Base-by-base conservation (phyloP, 768 basidiomycete genomes). In the Panellus pusillus region DNA sequence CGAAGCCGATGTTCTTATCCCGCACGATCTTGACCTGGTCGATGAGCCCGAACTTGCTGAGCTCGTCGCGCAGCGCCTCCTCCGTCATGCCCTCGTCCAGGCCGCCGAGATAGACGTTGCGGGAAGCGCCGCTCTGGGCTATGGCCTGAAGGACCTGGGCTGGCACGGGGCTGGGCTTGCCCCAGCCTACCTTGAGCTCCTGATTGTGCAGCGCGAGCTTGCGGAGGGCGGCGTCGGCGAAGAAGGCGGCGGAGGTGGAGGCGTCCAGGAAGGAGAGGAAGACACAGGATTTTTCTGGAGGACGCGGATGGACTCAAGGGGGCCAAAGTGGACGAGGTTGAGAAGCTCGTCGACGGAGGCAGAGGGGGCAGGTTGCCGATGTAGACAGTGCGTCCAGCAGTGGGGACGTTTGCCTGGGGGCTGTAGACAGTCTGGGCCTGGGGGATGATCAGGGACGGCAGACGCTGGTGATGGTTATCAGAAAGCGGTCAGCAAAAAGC, bases 1-100 rank as follows among this genome's bases (percentile, higher is more conserved):
- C 94, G 68, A 99, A 99, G 2, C 95, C 97, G 53, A 98, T 98
- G 66, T 97, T 97, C 81, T 98, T 98, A 76, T 99, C 97, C 57
- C 96, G 76, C 47, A 98, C 97, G 66, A 99, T 98, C 82, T 99
- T 99, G 68, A 99, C 95, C 69, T 98, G 96, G 72, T 99, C 97
- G 64, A 99, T 98, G 27, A 96, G 77, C 18, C 97, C 97, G 65
- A 96, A 99, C 39, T 89, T 80, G 64, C 87, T 87, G 19, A 98
- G 76, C 66, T 98, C 94, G 57, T 98, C 94, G 31, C 96, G 75
- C 29, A 99, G 75, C 72, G 85, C 84, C 71, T 95, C 91, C 75
- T 98, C 97, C 1, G 92, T 96, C 76, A 86, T 84, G 46, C 74
- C 78, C 71, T 95, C 92, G 38, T 96, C 94, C 37, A 99, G 75